phyloP scores from a whole-genome alignment of 306 rosid genomes.

The Rosa lucieae region DNA sequence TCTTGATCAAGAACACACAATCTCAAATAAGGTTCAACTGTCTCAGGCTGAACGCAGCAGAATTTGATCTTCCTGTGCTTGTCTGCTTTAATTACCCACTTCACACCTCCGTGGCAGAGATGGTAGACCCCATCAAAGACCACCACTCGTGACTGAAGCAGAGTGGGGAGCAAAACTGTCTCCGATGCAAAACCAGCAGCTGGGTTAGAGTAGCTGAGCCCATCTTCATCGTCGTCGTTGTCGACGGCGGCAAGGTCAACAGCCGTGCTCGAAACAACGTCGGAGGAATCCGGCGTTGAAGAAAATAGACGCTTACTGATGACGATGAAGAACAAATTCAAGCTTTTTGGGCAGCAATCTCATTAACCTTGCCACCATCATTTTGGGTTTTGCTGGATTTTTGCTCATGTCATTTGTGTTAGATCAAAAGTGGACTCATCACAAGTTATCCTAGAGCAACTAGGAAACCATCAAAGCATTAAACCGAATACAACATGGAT shows the following conservation, averaged over 20 bases:
- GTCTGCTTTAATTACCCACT: slow-evolving; percentile 66
- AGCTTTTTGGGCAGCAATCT: slow-evolving; percentile 24
- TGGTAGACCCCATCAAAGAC: slow-evolving; percentile 76
- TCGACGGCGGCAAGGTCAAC: slow-evolving; percentile 24
- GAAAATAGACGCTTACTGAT: slow-evolving; percentile 28
- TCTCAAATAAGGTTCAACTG: slow-evolving; percentile 68
- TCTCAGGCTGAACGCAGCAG: slow-evolving; percentile 66
- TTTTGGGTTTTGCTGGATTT: slow-evolving; percentile 1
- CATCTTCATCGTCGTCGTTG: slow-evolving; percentile 18
- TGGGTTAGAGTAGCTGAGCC: slow-evolving; percentile 10
- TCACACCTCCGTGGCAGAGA: slow-evolving; percentile 83
- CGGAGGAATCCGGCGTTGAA: slow-evolving; percentile 13
- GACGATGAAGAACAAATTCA: neutral
- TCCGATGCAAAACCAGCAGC: slow-evolving; percentile 5
- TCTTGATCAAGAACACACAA: slow-evolving; percentile 60
- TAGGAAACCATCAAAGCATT: no score
- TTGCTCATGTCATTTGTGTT: neutral
- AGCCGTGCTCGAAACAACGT: slow-evolving; percentile 23
- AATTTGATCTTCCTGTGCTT: slow-evolving; percentile 66
- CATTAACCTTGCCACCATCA: slow-evolving; percentile 22
- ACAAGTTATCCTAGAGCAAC: no score
- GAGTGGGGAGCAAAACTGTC: slow-evolving; percentile 26
- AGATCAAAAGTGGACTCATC: no score
- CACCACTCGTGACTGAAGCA: slow-evolving; percentile 75
- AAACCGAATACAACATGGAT: no score